A percentile compares a stretch with the other conserved stretches of the same genome.
phyloP scores from a whole-genome alignment of 306 rosid species.

The Prunus padus region DNA sequence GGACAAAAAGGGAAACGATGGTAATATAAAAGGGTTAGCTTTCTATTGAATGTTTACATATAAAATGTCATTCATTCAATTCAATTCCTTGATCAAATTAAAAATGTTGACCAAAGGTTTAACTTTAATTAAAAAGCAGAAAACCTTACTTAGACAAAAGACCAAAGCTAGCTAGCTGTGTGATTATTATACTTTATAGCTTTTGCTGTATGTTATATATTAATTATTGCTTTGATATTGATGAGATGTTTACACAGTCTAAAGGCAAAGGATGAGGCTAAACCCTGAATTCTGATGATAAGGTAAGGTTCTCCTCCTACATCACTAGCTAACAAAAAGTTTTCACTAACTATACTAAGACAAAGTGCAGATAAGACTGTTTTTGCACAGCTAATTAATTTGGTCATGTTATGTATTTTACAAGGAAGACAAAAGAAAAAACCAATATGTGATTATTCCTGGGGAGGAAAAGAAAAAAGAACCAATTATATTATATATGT shows the following conservation, averaged over 20 bases:
- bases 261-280: background rate
- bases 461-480: background rate
- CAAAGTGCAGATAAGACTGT: slow-evolving; percentile 11
- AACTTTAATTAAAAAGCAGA: background rate
- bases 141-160: background rate
- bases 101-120: background rate
- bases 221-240: background rate
- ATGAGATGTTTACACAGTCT: background rate
- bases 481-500: background rate
- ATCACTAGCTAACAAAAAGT: background rate
- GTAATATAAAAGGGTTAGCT: background rate
- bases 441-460: background rate
- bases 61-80: no score
- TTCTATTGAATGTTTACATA: no score
- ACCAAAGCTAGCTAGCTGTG: background rate
- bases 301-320: slow-evolving; percentile 14
- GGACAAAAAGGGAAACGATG: background rate
- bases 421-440: background rate
- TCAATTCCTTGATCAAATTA: background rate
- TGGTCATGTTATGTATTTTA: no score
- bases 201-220: no score
- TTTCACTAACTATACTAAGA: background rate
- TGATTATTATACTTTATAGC: no score
- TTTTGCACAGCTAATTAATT: no score
- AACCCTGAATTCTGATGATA: background rate